Percentiles rank a stretch among this genome's conserved stretches.
These are phyloP conservation scores for Paraglomus brasilianum DNA, from an alignment of 192 early-diverging fungal genomes.

Conservation along the genomic window DNA sequence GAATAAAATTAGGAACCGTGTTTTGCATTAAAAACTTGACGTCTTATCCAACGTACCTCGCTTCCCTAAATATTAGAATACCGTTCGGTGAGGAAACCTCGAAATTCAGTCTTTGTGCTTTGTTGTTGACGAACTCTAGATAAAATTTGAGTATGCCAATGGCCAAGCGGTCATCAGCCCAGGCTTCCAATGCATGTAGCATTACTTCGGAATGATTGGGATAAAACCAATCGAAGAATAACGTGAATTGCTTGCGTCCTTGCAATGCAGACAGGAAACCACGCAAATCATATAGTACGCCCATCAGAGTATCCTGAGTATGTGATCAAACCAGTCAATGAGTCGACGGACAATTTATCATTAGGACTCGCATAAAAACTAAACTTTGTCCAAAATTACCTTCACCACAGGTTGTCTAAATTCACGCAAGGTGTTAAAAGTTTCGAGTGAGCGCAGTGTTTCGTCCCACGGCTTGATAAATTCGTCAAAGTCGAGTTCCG, in stretches of 20 bases:
- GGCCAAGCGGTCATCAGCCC: conserved; percentile 59
- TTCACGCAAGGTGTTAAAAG: conserved; percentile 51
- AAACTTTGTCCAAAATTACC: conserved; percentile 35
- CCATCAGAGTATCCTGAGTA: conserved; percentile 50
- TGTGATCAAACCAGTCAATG: background rate
- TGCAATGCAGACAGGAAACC: conserved; percentile 72
- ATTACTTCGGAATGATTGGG: conserved; percentile 66
- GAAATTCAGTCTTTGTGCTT: conserved; percentile 75
- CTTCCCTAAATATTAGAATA: conserved; percentile 86
- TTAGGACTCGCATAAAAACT: background rate
- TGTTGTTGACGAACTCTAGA: conserved; percentile 80
- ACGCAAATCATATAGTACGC: conserved; percentile 72
- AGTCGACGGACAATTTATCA: background rate
- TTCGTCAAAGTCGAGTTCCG: conserved; percentile 59
- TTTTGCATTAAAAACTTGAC: too few relatives aligned
- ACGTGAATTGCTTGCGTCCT: conserved; percentile 52
- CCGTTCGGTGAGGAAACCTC: conserved; percentile 85
- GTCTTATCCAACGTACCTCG: conserved; percentile 55
- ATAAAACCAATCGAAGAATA: conserved; percentile 89
- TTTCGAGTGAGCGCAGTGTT: conserved; percentile 52
- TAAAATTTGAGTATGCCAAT: conserved; percentile 76
- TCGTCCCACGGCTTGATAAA: conserved; percentile 73
- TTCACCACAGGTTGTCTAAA: conserved; percentile 54
- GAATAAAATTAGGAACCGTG: too few relatives aligned
- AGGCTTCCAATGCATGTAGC: conserved; percentile 66